Conservation (phyloP, 208 protist species). For the Wallacemonas sp. region DNA sequence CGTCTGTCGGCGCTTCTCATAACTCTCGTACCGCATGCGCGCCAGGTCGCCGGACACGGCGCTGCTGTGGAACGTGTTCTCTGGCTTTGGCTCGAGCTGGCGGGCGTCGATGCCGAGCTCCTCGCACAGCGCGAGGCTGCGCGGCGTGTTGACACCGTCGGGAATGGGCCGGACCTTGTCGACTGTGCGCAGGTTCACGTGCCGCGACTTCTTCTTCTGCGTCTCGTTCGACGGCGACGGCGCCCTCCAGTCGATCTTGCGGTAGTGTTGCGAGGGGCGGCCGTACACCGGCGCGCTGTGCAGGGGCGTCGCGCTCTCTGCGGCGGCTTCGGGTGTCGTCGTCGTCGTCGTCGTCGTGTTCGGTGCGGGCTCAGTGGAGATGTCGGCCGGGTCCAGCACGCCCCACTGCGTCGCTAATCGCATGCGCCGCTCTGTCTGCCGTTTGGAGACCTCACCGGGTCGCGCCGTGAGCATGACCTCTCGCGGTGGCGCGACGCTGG, state of each 20-base stretch:
- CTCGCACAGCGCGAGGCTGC: slow-evolving; percentile 60
- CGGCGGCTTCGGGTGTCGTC: background rate
- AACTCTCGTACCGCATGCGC: slow-evolving; percentile 56
- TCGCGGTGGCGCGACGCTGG: background rate
- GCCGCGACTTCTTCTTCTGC: slow-evolving; percentile 9
- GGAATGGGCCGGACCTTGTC: slow-evolving; percentile 33
- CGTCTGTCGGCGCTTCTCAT: slow-evolving; percentile 63
- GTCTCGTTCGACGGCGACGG: background rate
- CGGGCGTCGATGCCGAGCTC: slow-evolving; percentile 50
- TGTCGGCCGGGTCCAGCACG: slow-evolving; percentile 1
- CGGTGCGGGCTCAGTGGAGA: background rate
- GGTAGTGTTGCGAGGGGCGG: background rate
- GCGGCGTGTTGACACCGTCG: slow-evolving; percentile 74
- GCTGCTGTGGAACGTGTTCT: slow-evolving; percentile 52
- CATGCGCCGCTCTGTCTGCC: slow-evolving; percentile 13
- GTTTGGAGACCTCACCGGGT: slow-evolving; percentile 9
- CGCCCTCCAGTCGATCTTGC: background rate
- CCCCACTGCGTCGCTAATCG: slow-evolving; percentile 3
- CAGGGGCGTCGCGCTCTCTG: background rate
- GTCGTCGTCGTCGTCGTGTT: slow-evolving; percentile 5
- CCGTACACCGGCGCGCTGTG: slow-evolving; percentile 10
- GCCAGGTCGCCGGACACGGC: slow-evolving; percentile 45
- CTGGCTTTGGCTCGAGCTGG: slow-evolving; percentile 42
- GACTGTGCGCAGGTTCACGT: slow-evolving; percentile 56
- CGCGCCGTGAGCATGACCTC: slow-evolving; percentile 10